A percentile compares a stretch with the other conserved stretches of the same genome.
Evolutionary conservation across 2,329 filamentous ascomycete genomes (phyloP).

Genomic region (Rosellinia necatrix): DNA sequence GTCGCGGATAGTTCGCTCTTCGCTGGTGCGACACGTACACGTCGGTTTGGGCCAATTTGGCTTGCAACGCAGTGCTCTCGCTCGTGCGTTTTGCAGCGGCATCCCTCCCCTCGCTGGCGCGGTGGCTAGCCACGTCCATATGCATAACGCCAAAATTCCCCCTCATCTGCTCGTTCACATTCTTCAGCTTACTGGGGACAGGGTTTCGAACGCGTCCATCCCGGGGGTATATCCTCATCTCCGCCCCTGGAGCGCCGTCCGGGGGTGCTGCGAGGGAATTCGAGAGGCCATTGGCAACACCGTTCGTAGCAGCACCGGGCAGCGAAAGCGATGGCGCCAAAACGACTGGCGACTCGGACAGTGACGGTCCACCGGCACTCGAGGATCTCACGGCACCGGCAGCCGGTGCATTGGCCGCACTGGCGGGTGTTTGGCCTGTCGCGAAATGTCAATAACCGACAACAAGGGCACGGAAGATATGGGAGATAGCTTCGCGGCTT

Average conservation of each 20-base stretch:
- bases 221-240: slow-evolving; percentile 40
- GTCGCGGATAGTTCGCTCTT: slow-evolving; percentile 43
- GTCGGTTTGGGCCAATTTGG: slow-evolving; percentile 58
- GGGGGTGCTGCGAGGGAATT: slow-evolving; percentile 27
- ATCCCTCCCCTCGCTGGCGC: slow-evolving; percentile 54
- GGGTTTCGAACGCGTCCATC: slow-evolving; percentile 61
- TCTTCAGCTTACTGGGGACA: slow-evolving; percentile 65
- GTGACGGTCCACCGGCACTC: slow-evolving; percentile 27
- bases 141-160: slow-evolving; percentile 69
- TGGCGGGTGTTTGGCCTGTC: slow-evolving; percentile 38
- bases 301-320: slow-evolving; percentile 29
- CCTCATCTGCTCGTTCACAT: slow-evolving; percentile 58
- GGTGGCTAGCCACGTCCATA: slow-evolving; percentile 55
- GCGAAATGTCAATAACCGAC: slow-evolving; percentile 28
- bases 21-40: slow-evolving; percentile 57
- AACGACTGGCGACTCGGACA: slow-evolving; percentile 34
- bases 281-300: slow-evolving; percentile 32
- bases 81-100: slow-evolving; percentile 64
- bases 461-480: neutral
- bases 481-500: slow-evolving; percentile 16
- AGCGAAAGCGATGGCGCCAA: slow-evolving; percentile 30
- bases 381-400: slow-evolving; percentile 27
- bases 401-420: slow-evolving; percentile 34
- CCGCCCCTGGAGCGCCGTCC: slow-evolving; percentile 32
- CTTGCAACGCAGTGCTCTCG: slow-evolving; percentile 63